Conservation (phyloP, 129 eudicot species). For the Tagetes erecta region DNA sequence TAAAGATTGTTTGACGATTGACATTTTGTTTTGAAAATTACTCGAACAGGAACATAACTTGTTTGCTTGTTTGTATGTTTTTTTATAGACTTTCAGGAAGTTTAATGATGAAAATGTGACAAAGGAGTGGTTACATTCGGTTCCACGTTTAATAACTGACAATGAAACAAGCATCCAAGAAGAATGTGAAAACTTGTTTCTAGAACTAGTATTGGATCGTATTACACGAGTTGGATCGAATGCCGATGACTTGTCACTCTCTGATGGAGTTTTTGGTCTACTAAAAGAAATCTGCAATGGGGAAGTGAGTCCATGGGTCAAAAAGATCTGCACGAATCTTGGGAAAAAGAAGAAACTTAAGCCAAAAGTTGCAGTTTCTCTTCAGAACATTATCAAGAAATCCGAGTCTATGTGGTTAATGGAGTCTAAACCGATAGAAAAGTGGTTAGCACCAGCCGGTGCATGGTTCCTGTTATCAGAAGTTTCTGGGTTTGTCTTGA, state of each 20-base stretch:
- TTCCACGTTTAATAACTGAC: conserved; percentile 72
- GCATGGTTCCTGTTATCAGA: conserved; percentile 89
- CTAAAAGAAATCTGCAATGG: conserved; percentile 65
- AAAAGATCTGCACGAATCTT: conserved; percentile 74
- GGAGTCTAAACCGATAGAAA: conserved; percentile 64
- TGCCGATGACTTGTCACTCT: conserved; percentile 27
- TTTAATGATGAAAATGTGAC: conserved; percentile 56
- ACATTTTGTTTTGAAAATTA: background rate
- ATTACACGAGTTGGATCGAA: conserved; percentile 61
- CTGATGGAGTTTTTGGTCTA: conserved; percentile 64
- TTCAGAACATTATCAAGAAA: conserved; percentile 68
- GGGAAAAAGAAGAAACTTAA: conserved; percentile 85
- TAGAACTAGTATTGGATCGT: conserved; percentile 79
- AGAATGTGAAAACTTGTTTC: conserved; percentile 88
- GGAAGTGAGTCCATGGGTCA: conserved; percentile 93
- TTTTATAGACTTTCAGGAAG: conserved; percentile 68
- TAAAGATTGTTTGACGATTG: background rate
- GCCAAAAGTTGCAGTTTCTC: conserved; percentile 60
- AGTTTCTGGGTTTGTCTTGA: conserved; percentile 73
- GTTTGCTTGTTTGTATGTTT: conserved; percentile 18
- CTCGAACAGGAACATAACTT: conserved; percentile 6
- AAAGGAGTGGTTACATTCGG: conserved; percentile 90
- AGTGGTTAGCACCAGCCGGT: conserved; percentile 95
- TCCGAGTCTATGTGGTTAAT: conserved; percentile 79
- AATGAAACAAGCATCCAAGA: conserved; percentile 96